Evolutionary conservation across 768 basidiomycete species (phyloP), one percentile per base, ranked within the genome.

Genomic region (Rubroboletus pulcherrimus): DNA sequence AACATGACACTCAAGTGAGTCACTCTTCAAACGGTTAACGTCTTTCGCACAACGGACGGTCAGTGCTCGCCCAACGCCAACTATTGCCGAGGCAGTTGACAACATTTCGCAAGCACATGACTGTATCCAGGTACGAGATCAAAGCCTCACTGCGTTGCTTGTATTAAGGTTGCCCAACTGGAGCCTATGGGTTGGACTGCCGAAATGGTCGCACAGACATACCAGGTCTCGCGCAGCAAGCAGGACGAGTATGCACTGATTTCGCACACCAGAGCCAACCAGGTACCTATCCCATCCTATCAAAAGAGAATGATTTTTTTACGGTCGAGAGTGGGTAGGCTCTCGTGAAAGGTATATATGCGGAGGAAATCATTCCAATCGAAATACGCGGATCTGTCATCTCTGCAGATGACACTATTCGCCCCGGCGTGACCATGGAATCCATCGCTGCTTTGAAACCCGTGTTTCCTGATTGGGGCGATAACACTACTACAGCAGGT

Each of bases 121-220:
- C 65, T 88, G 86, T 64, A 82, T 87, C 40, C 85, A 89, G 77
- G 88, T 53, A 57, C 29, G 38, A 17, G 14, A 33, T 38, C 1
- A 34, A 30, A 8, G 33, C 38, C 29, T 58, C n/a, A 8, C 2
- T 14, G 3, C 37, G 11, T 35, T 37, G 17, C 42, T 38, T 29
- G 26, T 26, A 29, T 17, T 58, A 46, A 60, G 14, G n/a, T 55
- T 35, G 38, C 26, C 11, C 43, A 43, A 19, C 34, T 24, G 14
- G 57, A 92, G 88, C 87, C 91, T 11, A 94, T 94, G 93, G 93
- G 93, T 48, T 99, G 92, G 92, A 94, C 92, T 1, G 90, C 90
- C 5, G 92, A 94, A 71, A 86, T 90, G 84, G 90, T 93, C 21
- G 90, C 92, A n/a, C 71, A 86, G 63, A 75, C 81, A 8, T 94